Evolutionary conservation across 306 rosid species (phyloP), one percentile per base, ranked within the genome.

Genomic region (Ormosia emarginata): DNA sequence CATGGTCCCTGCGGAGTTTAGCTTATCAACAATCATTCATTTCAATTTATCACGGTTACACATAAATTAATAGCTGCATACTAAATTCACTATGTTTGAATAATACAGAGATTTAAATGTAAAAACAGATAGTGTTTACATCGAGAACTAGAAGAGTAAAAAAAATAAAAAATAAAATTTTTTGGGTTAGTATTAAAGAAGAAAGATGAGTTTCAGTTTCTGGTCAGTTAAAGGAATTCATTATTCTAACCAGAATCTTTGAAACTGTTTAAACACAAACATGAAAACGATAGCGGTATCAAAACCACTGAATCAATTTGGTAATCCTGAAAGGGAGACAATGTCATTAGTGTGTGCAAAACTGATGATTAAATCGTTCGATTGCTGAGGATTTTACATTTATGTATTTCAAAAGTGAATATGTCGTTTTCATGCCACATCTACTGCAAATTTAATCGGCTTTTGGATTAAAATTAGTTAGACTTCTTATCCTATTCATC

Each of bases 241-340:
- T 55, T 46, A n/a, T 69, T 62, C 46, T 68, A 57, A 81, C 36
- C 67, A 37, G 69, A 56, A 75, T 30, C 58, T 61, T 59, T 17
- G 71, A 53, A 67, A 67, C 50, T 58, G 63, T 67, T 72, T 30
- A 56, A 73, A 61, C 47, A 34, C 37, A 69, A 59, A 37, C 78
- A 53, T 80, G 90, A 83, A 81, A 80, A 71, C 61, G 78, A 80
- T 77, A 73, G 85, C n/a, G 58, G 6, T 15, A 77, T 84, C 81
- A 72, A 73, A 73, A 78, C 77, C 81, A 67, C 77, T 71, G 81
- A 77, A 77, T 65, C 71, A 71, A 58, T 80, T 69, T 76, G 78
- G 85, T 80, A 70, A 74, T 75, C 41, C 59, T 50, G 57, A 67
- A 47, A 78, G 79, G 71, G 83, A 63, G 80, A 39, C 81, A 56